Percentiles rank a stretch among this genome's conserved stretches.
Evolutionary conservation across 2,329 filamentous ascomycete genomes (phyloP).

Genomic region (Aspergillus brasiliensis): DNA sequence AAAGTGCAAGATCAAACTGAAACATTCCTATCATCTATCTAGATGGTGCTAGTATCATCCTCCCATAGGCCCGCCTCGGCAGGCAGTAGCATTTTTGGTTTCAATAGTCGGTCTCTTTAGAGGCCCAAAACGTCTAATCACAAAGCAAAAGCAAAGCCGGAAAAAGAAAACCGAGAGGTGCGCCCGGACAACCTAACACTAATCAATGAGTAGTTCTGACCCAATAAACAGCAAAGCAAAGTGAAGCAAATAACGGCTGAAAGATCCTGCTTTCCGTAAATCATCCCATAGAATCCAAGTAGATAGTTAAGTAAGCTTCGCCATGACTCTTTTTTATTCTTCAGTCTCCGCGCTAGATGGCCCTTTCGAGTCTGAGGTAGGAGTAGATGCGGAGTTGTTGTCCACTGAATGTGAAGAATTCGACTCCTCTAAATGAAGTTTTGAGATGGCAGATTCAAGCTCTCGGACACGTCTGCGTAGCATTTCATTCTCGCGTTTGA

Average conservation of each 20-base stretch:
- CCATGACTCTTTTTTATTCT: not conserved
- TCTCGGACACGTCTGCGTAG: slow-evolving; percentile 49
- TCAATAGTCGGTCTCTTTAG: slow-evolving; percentile 9
- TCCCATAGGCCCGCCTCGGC: not conserved
- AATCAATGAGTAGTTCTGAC: not conserved
- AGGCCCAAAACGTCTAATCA: not conserved
- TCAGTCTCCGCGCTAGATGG: not conserved
- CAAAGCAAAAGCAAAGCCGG: not conserved
- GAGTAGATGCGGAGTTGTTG: not conserved
- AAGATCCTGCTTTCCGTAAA: slow-evolving; percentile 4
- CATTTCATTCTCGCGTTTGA: slow-evolving; percentile 50
- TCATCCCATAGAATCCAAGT: not conserved
- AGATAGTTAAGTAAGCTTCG: not conserved
- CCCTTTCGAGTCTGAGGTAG: slow-evolving; percentile 1
- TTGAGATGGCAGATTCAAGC: slow-evolving; percentile 42
- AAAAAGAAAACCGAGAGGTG: not conserved
- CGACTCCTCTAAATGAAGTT: slow-evolving; percentile 27
- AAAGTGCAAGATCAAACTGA: not conserved
- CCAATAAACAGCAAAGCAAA: not conserved
- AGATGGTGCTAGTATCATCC: too few relatives aligned
- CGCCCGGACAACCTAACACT: not conserved
- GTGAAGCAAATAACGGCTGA: not conserved
- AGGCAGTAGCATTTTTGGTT: slow-evolving; percentile 18
- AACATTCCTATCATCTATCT: not conserved
- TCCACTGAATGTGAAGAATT: not conserved